phyloP scores from a whole-genome alignment of 176 grass and related monocot species.

The Eremochloa ophiuroides region DNA sequence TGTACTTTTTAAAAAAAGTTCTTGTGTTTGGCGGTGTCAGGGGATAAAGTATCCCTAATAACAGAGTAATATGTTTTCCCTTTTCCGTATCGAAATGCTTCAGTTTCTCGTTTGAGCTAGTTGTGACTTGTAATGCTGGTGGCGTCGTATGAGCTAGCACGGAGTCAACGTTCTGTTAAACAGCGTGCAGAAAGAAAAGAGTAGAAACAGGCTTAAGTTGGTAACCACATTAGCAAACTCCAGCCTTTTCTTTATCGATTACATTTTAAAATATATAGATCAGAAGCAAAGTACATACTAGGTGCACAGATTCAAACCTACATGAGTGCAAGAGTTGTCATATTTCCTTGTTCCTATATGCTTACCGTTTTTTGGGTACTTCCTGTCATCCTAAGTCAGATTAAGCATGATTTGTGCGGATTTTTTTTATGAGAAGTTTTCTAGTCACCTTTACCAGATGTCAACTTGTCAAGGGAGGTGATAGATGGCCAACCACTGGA shows the following conservation, averaged over 20 bases:
- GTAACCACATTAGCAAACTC: background rate
- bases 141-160: background rate
- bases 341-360: background rate
- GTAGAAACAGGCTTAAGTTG: background rate
- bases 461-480: constrained; percentile 31
- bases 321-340: background rate
- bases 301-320: background rate
- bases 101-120: background rate
- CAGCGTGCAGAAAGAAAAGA: background rate
- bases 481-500: constrained; percentile 33
- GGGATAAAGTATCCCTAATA: too few species aligned
- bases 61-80: too few species aligned
- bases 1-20: background rate
- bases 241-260: background rate
- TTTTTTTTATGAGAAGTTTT: background rate
- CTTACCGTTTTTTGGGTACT: background rate
- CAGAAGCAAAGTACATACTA: background rate
- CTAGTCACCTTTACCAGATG: background rate
- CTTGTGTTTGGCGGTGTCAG: too few species aligned
- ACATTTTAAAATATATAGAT: background rate
- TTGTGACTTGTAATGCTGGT: background rate
- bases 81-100: too few species aligned
- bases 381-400: background rate
- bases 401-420: background rate
- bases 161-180: background rate